Percentiles rank a stretch among this genome's conserved stretches.
These are phyloP conservation scores for Neurospora intermedia DNA, from an alignment of 495 filamentous ascomycete species.

Conservation along the genomic window DNA sequence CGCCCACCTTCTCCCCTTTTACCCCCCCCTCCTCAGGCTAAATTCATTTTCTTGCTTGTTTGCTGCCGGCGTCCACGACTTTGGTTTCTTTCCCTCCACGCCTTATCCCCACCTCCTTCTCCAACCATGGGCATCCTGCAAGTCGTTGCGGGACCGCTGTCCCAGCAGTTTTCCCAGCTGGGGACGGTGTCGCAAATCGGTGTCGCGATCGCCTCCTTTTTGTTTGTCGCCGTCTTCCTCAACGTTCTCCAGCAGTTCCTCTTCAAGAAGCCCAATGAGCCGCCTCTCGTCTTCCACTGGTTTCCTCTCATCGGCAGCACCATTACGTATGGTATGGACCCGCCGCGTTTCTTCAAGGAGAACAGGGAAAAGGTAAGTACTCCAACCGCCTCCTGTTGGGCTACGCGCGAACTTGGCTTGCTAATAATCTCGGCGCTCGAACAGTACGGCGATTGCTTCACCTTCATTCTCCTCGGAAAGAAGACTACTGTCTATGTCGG, in stretches of 20 bases:
- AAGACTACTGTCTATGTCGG: constrained; percentile 72
- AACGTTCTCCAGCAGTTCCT: constrained; percentile 62
- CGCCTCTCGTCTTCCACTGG: constrained; percentile 76
- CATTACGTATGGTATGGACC: constrained; percentile 73
- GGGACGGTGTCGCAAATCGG: constrained; percentile 36
- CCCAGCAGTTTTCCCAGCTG: constrained; percentile 32
- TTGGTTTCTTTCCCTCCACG: neutral
- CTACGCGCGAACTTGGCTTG: neutral
- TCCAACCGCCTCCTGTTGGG: too few relatives aligned
- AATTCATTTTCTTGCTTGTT: neutral
- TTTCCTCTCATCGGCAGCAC: constrained; percentile 73
- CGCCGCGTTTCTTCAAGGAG: constrained; percentile 64
- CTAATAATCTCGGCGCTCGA: constrained; percentile 1
- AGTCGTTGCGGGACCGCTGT: constrained; percentile 31
- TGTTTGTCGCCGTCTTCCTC: constrained; percentile 45
- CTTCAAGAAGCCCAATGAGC: constrained; percentile 61
- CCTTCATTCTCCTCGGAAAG: constrained; percentile 67
- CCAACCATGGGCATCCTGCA: constrained; percentile 41
- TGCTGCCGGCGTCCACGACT: neutral
- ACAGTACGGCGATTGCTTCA: constrained; percentile 46
- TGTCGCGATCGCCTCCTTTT: constrained; percentile 30
- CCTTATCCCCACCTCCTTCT: neutral
- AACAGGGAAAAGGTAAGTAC: constrained; percentile 49
- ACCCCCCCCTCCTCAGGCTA: neutral
- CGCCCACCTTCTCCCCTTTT: neutral